Evolutionary conservation across 129 eudicot genomes (phyloP), one percentile per base, ranked within the genome.

Genomic region (Mikania micrantha): DNA sequence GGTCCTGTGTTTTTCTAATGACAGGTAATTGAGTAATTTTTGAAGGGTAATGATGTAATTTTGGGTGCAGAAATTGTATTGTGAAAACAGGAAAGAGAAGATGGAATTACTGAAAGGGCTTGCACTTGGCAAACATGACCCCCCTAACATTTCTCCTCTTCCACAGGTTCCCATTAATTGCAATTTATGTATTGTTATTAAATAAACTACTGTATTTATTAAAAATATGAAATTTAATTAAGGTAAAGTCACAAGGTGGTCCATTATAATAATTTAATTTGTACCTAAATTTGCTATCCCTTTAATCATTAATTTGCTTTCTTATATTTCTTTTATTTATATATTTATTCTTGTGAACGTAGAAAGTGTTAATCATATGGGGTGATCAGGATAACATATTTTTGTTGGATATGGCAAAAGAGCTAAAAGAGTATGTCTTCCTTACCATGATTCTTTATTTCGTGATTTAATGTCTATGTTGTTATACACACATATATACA

Each of bases 311-410:
- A 59, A 71, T 20, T 72, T 50, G 44, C 7, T 29, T 45, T 66
- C 19, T 19, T 13, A 12, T 29, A 20, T 15, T 21, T 66, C 4
- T 2, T 47, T 11, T 27, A 42, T 31, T 66, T 3, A 45, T 44
- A n/a, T 44, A 9, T 42, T 42, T 4, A 6, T 17, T 44, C 12
- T 10, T 63, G 29, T n/a, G 17, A 27, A 63, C 74, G 62, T 38
- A 90, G 96, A 86, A 86, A 39, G 88, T 80, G 52, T 61, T 86
- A 66, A 84, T 90, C 64, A 82, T 90, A 21, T 90, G 96, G 96
- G 96, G 96, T 45, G 90, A 89, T 4, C 78, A 79, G 19, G 96
- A 89, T 66, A 70, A 75, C 69, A 84, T 89, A 70, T 89, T 89
- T 64, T 78, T 78, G 41, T 42, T 86, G 61, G 88, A 86, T 63